These are phyloP conservation scores for Aureococcus anophagefferens DNA, from an alignment of 108 stramenopile species.

Conservation along the genomic window DNA sequence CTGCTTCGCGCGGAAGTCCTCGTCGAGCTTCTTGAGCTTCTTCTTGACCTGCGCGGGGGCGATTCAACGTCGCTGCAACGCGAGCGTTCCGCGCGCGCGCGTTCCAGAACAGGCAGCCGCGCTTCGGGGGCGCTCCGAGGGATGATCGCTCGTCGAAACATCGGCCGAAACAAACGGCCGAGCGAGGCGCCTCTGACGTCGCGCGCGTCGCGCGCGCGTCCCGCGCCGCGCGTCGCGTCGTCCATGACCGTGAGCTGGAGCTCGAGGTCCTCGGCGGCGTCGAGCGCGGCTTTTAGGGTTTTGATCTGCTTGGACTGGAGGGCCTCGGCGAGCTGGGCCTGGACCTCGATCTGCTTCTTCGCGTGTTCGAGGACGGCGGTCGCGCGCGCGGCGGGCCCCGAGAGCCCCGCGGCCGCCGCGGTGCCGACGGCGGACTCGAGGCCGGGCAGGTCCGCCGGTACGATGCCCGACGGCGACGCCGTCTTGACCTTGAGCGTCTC, in stretches of 20 bases:
- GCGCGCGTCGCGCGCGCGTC: too few relatives aligned
- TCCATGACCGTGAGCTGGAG: constrained; percentile 30
- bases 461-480: constrained; percentile 19
- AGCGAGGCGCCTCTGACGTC: too few relatives aligned
- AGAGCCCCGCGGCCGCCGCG: constrained; percentile 10
- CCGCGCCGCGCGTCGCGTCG: too few relatives aligned
- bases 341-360: constrained; percentile 37
- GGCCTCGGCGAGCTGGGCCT: constrained; percentile 28
- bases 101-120: too few relatives aligned
- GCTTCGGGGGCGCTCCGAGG: too few relatives aligned
- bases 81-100: too few relatives aligned
- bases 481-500: constrained; percentile 24
- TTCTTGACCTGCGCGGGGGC: constrained; percentile 29
- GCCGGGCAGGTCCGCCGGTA: constrained; percentile 7
- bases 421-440: constrained; percentile 15
- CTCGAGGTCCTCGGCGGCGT: constrained; percentile 41
- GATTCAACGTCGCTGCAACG: too few relatives aligned
- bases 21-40: constrained; percentile 22
- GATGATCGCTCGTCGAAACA: too few relatives aligned
- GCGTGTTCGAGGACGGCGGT: constrained; percentile 16
- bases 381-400: background rate
- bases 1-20: constrained; percentile 15
- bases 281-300: constrained; percentile 38
- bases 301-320: constrained; percentile 24
- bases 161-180: too few relatives aligned